Base-by-base conservation (phyloP, 1,284 basidiomycete genomes). In the Trichosporon sp. region DNA sequence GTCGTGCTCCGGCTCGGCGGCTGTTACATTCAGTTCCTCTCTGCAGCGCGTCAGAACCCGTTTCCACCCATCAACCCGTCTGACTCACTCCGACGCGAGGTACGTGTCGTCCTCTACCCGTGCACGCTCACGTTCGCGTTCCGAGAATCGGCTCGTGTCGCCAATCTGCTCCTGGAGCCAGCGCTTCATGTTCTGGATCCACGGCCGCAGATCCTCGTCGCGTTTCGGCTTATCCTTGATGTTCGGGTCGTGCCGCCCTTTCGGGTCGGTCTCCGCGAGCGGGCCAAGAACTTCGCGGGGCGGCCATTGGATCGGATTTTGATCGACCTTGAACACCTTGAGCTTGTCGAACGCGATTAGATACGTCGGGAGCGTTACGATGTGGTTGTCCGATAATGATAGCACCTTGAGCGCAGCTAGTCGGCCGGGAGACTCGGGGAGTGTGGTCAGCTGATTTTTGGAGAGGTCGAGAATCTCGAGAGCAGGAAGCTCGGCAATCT, bases 391-490 rank as follows among this genome's bases (percentile, higher is more conserved):
- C 21, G 93, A 90, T 66, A 98, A 86, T 35, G 91, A 95, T 68
- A 98, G 90, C 19, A 97, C 91, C 90, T 95, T 89, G 73, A 99
- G 90, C 68, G 91, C 88, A 67, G 89, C 85, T 16, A 99, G 87
- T 4, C 90, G 89, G 16, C 95, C 95, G 2, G 96, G 92, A 70
- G 90, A 86, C 1, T 88, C 85, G 8, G 96, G 96, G 46, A 98
- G 85, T 65, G 87, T 85, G 78, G 89, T 90, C 78, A 99, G 90
- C 85, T 91, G 94, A 86, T 99, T 99, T 75, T 93, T 90, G 76
- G 93, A 95, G 65, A 99, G 88, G 83, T 99, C 96, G 73, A 99
- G 86, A 70, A 96, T 97, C 84, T 99, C 96, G 73, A 99, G 87
- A 3, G 91, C 90, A 5, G 92, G 90, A 86, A 99, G 91, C 26